Conservation (phyloP, 495 filamentous ascomycete genomes). For the Lasiosphaeria hispida region DNA sequence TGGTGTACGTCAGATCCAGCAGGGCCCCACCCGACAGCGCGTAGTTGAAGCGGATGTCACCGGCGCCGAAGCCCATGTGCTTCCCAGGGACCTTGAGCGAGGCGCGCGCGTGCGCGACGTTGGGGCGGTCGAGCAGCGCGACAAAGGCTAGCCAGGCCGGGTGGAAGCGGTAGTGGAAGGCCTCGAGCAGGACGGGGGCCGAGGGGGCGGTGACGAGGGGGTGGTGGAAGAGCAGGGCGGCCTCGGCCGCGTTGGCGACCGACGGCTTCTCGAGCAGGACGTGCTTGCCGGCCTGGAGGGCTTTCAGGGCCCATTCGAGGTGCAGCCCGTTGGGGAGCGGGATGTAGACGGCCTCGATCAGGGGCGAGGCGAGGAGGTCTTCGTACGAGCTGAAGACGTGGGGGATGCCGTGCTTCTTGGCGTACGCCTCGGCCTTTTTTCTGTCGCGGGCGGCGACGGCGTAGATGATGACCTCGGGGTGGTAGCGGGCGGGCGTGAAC, state of each 20-base stretch:
- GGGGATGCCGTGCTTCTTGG: conserved; percentile 56
- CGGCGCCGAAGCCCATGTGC: conserved; percentile 23
- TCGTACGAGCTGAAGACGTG: conserved; percentile 51
- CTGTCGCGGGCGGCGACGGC: conserved; percentile 59
- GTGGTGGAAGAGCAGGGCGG: conserved; percentile 41
- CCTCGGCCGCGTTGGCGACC: conserved; percentile 49
- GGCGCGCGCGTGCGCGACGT: conserved; percentile 38
- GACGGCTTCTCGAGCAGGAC: conserved; percentile 60
- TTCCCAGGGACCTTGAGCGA: conserved; percentile 27
- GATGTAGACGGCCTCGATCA: conserved; percentile 53
- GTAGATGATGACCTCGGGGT: conserved; percentile 58
- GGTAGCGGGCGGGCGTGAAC: conserved; percentile 55
- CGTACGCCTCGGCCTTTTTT: conserved; percentile 52
- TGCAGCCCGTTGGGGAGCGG: conserved; percentile 52
- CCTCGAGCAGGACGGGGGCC: conserved; percentile 56
- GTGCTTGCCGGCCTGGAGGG: conserved; percentile 55
- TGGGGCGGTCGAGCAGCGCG: conserved; percentile 36
- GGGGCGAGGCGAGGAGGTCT: conserved; percentile 51
- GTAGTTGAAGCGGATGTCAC: conserved; percentile 58
- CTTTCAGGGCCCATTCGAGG: conserved; percentile 53
- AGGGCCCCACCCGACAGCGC: conserved; percentile 54
- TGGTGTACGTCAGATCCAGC: conserved; percentile 57
- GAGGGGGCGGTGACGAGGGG: conserved; percentile 27
- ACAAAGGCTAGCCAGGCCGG: conserved; percentile 53
- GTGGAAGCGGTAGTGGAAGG: conserved; percentile 57